Evolutionary conservation across 306 rosid genomes (phyloP), one percentile per base, ranked within the genome.

Genomic region (Quercus engelmannii): DNA sequence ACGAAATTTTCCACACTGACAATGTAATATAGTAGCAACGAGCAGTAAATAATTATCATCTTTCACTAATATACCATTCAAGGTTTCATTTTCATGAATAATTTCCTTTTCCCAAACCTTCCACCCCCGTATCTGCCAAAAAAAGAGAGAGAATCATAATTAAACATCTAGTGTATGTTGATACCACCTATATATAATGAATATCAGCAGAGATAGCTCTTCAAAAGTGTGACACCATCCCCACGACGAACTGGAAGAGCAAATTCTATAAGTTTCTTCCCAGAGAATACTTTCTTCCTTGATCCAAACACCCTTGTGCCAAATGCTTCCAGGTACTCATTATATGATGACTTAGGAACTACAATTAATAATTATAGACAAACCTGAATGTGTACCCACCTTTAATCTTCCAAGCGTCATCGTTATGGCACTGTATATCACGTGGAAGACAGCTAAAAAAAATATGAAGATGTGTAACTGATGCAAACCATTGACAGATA

Each of bases 381-480:
- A 33, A 61, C 58, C n/a, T 12, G 73, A 52, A 68, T 69, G 20
- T 38, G 19, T 26, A 80, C 85, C 43, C 74, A 93, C 98, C 94
- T 93, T 93, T 79, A 92, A 87, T 85, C 98, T 85, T 80, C 98
- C 98, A 7, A 93, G 93, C 1, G 84, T 76, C 98, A 93, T 93
- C 7, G 98, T 93, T 69, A 90, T 69, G 87, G 90, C 95, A 72
- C 97, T 92, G 82, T 80, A 93, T 51, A 93, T 7, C 51, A 93
- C 98, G 79, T 93, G 98, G 76, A 93, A 91, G 77, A 89, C 89
- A 2, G 98, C 98, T 84, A 93, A 86, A 87, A 93, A 93, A 86
- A 93, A 93, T 81, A 93, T 93, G 92, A 93, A 93, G 87, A 93
- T 93, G 86, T 93, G 98, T 23, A 93, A 73, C 78, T 95, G 99